phyloP scores from a whole-genome alignment of 2,329 filamentous ascomycete genomes.

The Colletotrichum sp. region DNA sequence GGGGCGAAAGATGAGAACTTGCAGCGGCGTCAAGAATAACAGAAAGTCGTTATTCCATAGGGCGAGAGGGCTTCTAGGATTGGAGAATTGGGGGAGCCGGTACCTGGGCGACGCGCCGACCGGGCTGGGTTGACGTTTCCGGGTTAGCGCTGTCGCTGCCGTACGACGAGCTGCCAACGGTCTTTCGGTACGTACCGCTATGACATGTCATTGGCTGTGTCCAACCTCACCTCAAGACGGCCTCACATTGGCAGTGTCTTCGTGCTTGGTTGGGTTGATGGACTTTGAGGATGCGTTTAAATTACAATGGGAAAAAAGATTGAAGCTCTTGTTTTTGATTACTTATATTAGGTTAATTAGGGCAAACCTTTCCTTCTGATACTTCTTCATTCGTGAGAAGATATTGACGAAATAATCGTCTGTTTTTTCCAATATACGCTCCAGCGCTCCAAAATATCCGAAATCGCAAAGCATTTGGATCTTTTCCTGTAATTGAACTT shows the following conservation, averaged over 20 bases:
- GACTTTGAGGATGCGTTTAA: background rate
- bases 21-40: conserved; percentile 5
- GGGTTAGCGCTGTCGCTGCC: conserved; percentile 17
- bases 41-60: conserved; percentile 6
- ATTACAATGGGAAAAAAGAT: background rate
- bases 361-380: too few species aligned
- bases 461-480: background rate
- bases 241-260: background rate
- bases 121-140: background rate
- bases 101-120: conserved; percentile 20
- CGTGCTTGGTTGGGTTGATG: background rate
- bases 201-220: background rate
- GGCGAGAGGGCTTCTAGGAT: conserved; percentile 1
- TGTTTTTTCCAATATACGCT: background rate
- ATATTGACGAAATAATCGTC: background rate
- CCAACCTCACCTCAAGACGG: background rate
- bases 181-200: background rate
- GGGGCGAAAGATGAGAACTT: background rate
- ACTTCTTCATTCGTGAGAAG: too few species aligned
- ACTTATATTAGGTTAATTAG: too few species aligned
- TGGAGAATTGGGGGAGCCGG: conserved; percentile 14
- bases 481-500: background rate
- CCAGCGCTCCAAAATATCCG: background rate
- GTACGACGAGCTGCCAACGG: conserved; percentile 6
- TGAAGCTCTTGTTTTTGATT: too few species aligned